Evolutionary conservation across 495 filamentous ascomycete species (phyloP), one percentile per base, ranked within the genome.

Genomic region (Penicillium pancosmium): DNA sequence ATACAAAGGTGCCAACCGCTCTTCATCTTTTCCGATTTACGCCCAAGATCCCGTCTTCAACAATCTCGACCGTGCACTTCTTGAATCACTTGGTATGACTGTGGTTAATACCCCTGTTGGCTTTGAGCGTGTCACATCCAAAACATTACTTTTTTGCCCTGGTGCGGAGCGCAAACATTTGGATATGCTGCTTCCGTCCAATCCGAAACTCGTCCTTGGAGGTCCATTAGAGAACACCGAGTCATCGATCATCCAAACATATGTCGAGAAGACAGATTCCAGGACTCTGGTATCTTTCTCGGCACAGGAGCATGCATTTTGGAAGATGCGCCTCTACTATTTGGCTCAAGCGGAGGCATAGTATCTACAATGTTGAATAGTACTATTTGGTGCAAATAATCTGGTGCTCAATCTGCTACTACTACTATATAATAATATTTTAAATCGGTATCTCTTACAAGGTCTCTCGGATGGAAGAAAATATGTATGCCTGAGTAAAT

Each of bases 21-120:
- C 41, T 44, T n/a, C 41, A 12, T 44, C 41, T 3, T 19, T 68
- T 31, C 69, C 71, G 27, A 73, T 83, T 50, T 71, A 84, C 59
- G 82, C 87, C 21, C 90, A 93, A 74, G 90, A 93, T 50, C 90
- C 90, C 7, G 64, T 82, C 61, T 91, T 91, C 73, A 91, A 84
- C 52, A 44, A 68, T 8, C 68, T 80, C 7, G 90, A 93, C 64
- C 78, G 74, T 23, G 62, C 69, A 0, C 88, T 91, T 56, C 79
- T 91, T 40, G 35, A 59, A 0, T 71, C 64, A 11, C 71, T 86
- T 1, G 77, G 76, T 19, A 79, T 88, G 34, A 71, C 73, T 19
- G 81, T 86, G 12, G 78, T 88, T 34, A 62, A 84, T 3, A 74
- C 80, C 35, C 89, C 89, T 0, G 57, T 41, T 0, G 90, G 76